Evolutionary conservation across 2,329 filamentous ascomycete genomes (phyloP).

Genomic region (Penicillium janthinellum): DNA sequence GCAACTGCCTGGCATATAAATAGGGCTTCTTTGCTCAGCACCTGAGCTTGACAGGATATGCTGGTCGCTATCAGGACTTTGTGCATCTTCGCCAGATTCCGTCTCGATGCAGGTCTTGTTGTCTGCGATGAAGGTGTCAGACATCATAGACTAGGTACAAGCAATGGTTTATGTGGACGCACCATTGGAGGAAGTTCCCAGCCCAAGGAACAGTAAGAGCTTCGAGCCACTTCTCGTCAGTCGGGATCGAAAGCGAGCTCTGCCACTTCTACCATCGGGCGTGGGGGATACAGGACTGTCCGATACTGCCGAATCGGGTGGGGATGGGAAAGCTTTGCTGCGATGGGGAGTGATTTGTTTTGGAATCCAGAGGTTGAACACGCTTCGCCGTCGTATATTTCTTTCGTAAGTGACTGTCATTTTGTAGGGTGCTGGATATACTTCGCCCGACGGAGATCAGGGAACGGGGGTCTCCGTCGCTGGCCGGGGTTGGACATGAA

Average conservation of each 20-base stretch:
- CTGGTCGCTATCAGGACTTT: constrained; percentile 3
- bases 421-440: constrained; percentile 1
- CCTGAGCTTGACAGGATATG: not conserved
- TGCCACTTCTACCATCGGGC: constrained; percentile 17
- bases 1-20: constrained; percentile 1
- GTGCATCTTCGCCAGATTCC: constrained; percentile 11
- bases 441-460: not conserved
- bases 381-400: constrained; percentile 27
- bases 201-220: constrained; percentile 39
- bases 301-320: constrained; percentile 27
- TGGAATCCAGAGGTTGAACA: constrained; percentile 28
- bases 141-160: not conserved
- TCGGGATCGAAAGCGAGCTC: constrained; percentile 32
- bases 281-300: constrained; percentile 29
- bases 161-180: not conserved
- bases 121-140: constrained; percentile 10
- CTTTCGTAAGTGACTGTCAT: constrained; percentile 25
- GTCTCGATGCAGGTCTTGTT: constrained; percentile 20
- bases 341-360: constrained; percentile 21
- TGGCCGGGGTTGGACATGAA: not conserved
- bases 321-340: constrained; percentile 17
- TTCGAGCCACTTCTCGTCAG: constrained; percentile 41
- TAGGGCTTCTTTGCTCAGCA: not conserved
- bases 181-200: constrained; percentile 34
- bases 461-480: constrained; percentile 3